These are phyloP conservation scores for Cornus controversa DNA, from an alignment of 148 eudicot genomes.

Conservation along the genomic window DNA sequence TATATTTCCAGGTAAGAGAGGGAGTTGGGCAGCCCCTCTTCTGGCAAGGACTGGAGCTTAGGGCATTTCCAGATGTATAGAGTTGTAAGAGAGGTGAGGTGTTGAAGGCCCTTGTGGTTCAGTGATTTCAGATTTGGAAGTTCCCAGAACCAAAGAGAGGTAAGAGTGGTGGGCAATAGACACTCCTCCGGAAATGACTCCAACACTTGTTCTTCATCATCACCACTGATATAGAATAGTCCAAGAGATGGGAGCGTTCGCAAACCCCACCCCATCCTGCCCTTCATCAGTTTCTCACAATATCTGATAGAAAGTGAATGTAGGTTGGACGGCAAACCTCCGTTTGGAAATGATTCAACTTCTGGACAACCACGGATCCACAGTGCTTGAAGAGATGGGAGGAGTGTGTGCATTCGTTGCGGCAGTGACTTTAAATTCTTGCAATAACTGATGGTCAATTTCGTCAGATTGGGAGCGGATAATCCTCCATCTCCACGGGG, in stretches of 20 bases:
- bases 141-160: accelerated
- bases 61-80: background rate
- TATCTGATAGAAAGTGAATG: accelerated
- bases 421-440: background rate
- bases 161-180: background rate
- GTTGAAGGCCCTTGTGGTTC: background rate
- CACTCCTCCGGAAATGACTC: background rate
- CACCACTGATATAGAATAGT: background rate
- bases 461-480: too few species aligned
- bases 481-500: too few species aligned
- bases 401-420: background rate
- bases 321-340: background rate
- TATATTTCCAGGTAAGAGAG: background rate
- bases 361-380: too few species aligned
- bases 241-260: background rate
- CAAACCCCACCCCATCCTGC: background rate
- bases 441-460: background rate
- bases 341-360: background rate
- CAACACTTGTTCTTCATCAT: background rate
- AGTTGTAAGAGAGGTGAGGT: background rate
- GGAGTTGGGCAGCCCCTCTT: background rate
- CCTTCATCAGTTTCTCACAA: background rate
- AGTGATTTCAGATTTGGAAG: background rate
- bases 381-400: background rate
- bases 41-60: background rate